A percentile compares a stretch with the other conserved stretches of the same genome.
These are phyloP conservation scores for Styphnolobium japonicum DNA, from an alignment of 306 rosid species.

Conservation along the genomic window DNA sequence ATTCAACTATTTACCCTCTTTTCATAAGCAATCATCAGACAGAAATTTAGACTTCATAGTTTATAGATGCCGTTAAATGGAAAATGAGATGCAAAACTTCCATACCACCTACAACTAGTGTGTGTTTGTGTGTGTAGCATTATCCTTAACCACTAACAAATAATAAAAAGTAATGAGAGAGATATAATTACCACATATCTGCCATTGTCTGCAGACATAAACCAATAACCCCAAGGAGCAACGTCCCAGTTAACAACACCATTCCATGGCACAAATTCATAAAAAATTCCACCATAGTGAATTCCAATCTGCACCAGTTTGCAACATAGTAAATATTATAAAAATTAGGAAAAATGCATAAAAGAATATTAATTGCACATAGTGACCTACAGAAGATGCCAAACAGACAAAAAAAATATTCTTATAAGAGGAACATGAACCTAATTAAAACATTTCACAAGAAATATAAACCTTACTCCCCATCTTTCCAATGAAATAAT, in stretches of 20 bases:
- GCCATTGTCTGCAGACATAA: slow-evolving; percentile 68
- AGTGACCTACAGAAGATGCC: not conserved
- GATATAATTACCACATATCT: slow-evolving; percentile 53
- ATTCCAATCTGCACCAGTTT: slow-evolving; percentile 71
- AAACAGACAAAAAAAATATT: not conserved
- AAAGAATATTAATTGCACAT: not conserved
- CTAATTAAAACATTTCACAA: not conserved
- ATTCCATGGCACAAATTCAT: slow-evolving; percentile 96
- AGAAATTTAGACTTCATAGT: not conserved
- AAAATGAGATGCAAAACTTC: slow-evolving; percentile 15
- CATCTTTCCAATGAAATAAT: not conserved
- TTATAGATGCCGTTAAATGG: not conserved
- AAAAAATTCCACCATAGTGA: slow-evolving; percentile 71
- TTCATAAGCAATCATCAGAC: not conserved
- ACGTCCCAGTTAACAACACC: slow-evolving; percentile 80
- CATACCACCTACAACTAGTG: not conserved
- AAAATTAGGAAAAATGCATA: not conserved
- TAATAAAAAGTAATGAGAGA: slow-evolving; percentile 1
- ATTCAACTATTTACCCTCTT: not conserved
- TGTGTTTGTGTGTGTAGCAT: not conserved
- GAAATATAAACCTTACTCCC: not conserved
- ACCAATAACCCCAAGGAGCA: slow-evolving; percentile 87
- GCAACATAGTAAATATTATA: slow-evolving; percentile 26
- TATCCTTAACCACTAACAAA: not conserved
- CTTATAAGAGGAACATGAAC: not conserved